A percentile compares a stretch with the other conserved stretches of the same genome.
Conservation (phyloP, 176 grass and related monocot species). For the Rhynchospora tenuis region DNA sequence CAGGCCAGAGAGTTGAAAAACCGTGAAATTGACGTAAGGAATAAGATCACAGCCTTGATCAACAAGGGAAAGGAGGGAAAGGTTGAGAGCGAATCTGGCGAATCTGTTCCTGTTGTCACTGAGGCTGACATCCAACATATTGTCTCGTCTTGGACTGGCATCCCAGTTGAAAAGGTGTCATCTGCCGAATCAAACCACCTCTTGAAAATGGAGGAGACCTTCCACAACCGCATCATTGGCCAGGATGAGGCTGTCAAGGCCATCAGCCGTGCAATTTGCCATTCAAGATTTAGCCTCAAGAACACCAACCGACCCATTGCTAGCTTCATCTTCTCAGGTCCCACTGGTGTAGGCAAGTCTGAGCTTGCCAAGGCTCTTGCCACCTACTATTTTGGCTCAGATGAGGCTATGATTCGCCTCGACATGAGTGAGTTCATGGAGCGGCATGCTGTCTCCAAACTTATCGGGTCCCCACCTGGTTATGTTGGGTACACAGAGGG, state of each 20-base stretch:
- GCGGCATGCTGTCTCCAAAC: conserved; percentile 85
- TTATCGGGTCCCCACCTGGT: conserved; percentile 92
- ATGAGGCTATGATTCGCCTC: conserved; percentile 92
- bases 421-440: conserved; percentile 99
- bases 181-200: conserved; percentile 81
- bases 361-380: conserved; percentile 83
- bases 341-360: conserved; percentile 95
- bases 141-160: conserved; percentile 90
- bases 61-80: conserved; percentile 93
- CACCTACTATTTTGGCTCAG: conserved; percentile 85
- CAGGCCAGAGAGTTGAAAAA: conserved; percentile 79
- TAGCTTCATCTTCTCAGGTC: conserved; percentile 97
- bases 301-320: conserved; percentile 90
- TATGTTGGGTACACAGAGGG: conserved; percentile 97
- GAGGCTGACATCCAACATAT: conserved; percentile 97
- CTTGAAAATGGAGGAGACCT: conserved; percentile 96
- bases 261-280: conserved; percentile 87
- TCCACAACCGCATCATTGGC: conserved; percentile 79
- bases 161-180: conserved; percentile 95
- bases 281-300: conserved; percentile 86
- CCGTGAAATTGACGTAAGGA: conserved; percentile 75
- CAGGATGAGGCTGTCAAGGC: conserved; percentile 97
- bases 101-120: conserved; percentile 66
- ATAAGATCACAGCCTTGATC: conserved; percentile 67
- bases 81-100: conserved; percentile 76